phyloP scores from a whole-genome alignment of 805 yeast species.

The Barnettozyma californica region DNA sequence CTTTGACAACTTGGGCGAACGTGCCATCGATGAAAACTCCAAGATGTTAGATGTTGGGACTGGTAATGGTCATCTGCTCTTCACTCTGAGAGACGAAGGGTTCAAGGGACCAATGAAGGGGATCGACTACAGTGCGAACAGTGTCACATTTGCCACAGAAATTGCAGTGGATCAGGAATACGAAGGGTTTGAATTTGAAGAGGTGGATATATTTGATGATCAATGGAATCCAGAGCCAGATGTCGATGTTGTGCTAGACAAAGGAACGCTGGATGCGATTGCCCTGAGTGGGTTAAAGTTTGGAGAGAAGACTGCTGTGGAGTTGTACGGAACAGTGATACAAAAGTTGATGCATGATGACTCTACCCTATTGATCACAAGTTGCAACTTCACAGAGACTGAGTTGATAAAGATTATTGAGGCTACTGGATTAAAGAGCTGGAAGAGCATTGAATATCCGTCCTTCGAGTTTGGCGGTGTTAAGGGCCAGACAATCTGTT shows the following conservation, averaged over 20 bases:
- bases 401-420: constrained; percentile 59
- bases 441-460: constrained; percentile 73
- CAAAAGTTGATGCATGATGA: constrained; percentile 46
- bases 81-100: constrained; percentile 62
- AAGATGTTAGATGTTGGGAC: constrained; percentile 82
- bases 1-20: constrained; percentile 40
- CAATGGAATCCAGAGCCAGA: constrained; percentile 31
- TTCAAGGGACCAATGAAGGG: constrained; percentile 60
- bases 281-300: constrained; percentile 66
- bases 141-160: constrained; percentile 67
- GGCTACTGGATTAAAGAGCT: constrained; percentile 38
- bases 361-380: constrained; percentile 72
- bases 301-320: constrained; percentile 42
- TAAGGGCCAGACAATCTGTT: constrained; percentile 83
- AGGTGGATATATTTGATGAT: constrained; percentile 60
- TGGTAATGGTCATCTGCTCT: constrained; percentile 89
- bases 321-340: constrained; percentile 60
- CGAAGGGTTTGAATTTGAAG: constrained; percentile 44
- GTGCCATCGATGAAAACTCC: constrained; percentile 27
- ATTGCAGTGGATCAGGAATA: constrained; percentile 44
- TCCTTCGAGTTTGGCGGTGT: constrained; percentile 85
- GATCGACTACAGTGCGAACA: constrained; percentile 77
- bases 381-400: constrained; percentile 86
- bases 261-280: constrained; percentile 96
- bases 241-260: constrained; percentile 80